phyloP scores from a whole-genome alignment of 106 monocot species.

The Ottelia alismoides region DNA sequence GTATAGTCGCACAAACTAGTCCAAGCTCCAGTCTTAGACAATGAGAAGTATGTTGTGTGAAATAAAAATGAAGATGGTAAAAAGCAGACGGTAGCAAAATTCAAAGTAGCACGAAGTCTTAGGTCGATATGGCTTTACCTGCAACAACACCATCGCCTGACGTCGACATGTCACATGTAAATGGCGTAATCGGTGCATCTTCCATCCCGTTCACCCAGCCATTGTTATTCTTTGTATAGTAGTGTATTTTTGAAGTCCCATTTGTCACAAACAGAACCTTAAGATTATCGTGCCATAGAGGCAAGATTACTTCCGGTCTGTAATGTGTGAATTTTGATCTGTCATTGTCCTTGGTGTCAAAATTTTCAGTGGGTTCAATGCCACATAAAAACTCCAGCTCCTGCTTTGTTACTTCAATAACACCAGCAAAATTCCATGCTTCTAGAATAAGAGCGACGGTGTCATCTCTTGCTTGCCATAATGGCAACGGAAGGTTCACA shows the following conservation, averaged over 20 bases:
- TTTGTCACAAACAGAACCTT: conserved; percentile 77
- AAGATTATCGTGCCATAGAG: conserved; percentile 70
- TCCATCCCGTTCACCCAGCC: conserved; percentile 74
- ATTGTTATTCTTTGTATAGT: conserved; percentile 56
- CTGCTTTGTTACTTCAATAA: conserved; percentile 79
- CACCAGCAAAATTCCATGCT: conserved; percentile 57
- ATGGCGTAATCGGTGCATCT: conserved; percentile 76
- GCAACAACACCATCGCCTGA: conserved; percentile 84
- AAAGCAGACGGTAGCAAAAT: no score
- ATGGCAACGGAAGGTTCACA: conserved; percentile 57
- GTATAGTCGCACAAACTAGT: no score
- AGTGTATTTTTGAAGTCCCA: conserved; percentile 84
- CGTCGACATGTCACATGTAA: conserved; percentile 75
- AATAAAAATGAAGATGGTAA: no score
- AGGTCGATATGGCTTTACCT: no score
- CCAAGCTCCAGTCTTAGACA: no score
- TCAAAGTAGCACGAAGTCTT: no score
- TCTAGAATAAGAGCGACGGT: conserved; percentile 38
- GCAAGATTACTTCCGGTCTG: conserved; percentile 33
- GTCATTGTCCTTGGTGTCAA: conserved; percentile 63
- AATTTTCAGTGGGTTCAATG: conserved; percentile 42
- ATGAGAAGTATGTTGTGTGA: no score
- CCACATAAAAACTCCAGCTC: conserved; percentile 73
- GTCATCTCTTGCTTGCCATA: conserved; percentile 66
- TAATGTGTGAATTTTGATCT: conserved; percentile 62